A percentile compares a stretch with the other conserved stretches of the same genome.
Evolutionary conservation across 2,329 filamentous ascomycete species (phyloP).

Genomic region (Ceratocystiopsis minuta): DNA sequence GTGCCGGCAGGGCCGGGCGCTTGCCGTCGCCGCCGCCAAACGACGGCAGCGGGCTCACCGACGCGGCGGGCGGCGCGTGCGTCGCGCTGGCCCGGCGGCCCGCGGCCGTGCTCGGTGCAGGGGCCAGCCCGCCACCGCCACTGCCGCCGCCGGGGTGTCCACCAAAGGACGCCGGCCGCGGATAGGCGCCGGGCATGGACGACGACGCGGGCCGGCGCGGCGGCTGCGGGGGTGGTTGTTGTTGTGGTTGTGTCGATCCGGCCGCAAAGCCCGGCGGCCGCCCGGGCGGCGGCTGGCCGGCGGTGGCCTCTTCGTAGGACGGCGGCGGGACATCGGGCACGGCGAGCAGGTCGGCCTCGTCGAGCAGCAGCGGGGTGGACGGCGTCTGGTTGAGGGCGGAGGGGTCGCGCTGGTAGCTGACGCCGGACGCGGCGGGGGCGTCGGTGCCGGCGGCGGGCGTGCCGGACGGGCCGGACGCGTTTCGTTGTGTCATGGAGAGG

Average conservation of each 20-base stretch:
- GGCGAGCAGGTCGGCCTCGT: neutral
- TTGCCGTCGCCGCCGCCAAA: neutral
- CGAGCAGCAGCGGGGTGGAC: conserved; percentile 5
- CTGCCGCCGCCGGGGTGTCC: no score
- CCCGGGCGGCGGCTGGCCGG: neutral
- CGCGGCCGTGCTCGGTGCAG: neutral
- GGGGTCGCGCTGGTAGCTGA: no score
- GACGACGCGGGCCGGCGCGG: neutral
- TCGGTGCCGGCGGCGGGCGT: no score
- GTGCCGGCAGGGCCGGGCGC: neutral
- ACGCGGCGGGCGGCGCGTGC: no score
- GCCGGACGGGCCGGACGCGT: no score
- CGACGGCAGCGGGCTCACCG: no score
- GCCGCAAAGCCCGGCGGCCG: neutral
- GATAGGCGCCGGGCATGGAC: neutral
- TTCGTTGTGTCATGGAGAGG: no score
- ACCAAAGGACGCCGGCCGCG: no score
- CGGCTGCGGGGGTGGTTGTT: neutral
- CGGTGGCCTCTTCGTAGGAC: conserved; percentile 9
- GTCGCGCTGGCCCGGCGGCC: neutral
- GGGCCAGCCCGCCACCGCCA: no score
- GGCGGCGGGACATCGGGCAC: conserved; percentile 7
- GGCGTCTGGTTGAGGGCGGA: conserved; percentile 7
- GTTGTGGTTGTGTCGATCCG: neutral
- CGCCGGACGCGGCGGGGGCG: neutral